Percentiles rank a stretch among this genome's conserved stretches.
Evolutionary conservation across 768 basidiomycete genomes (phyloP).

Genomic region (Podaxis mareebaensis): DNA sequence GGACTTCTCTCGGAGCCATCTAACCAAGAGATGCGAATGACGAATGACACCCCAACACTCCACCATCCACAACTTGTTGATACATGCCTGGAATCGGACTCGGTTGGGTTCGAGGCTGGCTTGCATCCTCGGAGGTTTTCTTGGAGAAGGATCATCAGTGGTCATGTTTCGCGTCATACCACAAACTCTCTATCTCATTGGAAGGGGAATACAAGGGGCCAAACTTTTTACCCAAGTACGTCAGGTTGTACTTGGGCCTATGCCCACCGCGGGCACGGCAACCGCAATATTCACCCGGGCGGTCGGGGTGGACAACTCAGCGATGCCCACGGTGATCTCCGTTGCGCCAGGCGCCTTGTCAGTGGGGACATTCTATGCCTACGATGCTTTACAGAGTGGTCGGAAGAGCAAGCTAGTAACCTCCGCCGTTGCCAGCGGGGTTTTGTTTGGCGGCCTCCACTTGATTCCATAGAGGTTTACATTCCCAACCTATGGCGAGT

Average conservation of each 20-base stretch:
- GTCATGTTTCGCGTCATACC: background rate
- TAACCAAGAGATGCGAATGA: background rate
- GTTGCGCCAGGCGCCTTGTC: background rate
- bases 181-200: background rate
- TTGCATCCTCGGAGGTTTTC: background rate
- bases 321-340: background rate
- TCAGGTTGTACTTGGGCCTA: background rate
- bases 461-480: background rate
- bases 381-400: background rate
- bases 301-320: background rate
- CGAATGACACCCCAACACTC: background rate
- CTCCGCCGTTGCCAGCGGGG: background rate
- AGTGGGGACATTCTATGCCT: background rate
- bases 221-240: background rate
- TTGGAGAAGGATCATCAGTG: background rate
- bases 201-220: background rate
- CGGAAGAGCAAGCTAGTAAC: background rate
- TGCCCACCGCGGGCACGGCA: background rate
- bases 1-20: background rate
- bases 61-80: background rate
- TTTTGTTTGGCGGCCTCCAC: constrained; percentile 6
- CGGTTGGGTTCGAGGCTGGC: background rate
- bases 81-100: background rate
- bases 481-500: background rate
- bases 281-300: background rate